Evolutionary conservation across 148 eudicot genomes (phyloP).

Genomic region (Heliosperma pusillum): DNA sequence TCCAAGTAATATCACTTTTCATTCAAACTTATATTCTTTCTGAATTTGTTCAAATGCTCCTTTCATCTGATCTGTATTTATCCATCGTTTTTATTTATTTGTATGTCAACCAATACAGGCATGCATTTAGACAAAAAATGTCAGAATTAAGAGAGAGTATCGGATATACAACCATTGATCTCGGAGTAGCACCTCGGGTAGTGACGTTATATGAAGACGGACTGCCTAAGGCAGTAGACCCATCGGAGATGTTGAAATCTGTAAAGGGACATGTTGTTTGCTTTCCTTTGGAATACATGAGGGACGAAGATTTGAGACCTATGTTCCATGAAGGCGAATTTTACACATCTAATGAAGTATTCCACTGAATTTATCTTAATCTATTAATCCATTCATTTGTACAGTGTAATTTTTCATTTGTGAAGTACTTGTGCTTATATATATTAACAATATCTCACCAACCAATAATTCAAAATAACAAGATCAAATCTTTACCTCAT

Average conservation of each 20-base stretch:
- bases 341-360: conserved; percentile 75
- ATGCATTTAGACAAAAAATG: conserved; percentile 60
- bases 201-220: conserved; percentile 41
- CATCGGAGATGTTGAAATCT: conserved; percentile 48
- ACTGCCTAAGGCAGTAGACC: conserved; percentile 29
- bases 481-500: no score
- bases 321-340: conserved; percentile 83
- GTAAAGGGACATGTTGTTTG: conserved; percentile 68
- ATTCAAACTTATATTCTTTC: background rate
- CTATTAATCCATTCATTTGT: background rate
- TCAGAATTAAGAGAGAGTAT: conserved; percentile 54
- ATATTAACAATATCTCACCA: no score
- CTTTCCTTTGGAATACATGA: conserved; percentile 82
- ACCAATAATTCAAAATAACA: no score
- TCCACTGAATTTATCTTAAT: conserved; percentile 31
- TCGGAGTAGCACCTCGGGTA: conserved; percentile 72
- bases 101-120: conserved; percentile 37
- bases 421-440: background rate
- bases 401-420: background rate
- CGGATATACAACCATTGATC: conserved; percentile 78
- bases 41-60: background rate
- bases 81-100: background rate
- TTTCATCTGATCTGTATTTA: background rate
- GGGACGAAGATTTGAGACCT: conserved; percentile 81
- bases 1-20: conserved; percentile 52